Base-by-base conservation (phyloP, 805 yeast genomes). In the Myxozyma neotropica region DNA sequence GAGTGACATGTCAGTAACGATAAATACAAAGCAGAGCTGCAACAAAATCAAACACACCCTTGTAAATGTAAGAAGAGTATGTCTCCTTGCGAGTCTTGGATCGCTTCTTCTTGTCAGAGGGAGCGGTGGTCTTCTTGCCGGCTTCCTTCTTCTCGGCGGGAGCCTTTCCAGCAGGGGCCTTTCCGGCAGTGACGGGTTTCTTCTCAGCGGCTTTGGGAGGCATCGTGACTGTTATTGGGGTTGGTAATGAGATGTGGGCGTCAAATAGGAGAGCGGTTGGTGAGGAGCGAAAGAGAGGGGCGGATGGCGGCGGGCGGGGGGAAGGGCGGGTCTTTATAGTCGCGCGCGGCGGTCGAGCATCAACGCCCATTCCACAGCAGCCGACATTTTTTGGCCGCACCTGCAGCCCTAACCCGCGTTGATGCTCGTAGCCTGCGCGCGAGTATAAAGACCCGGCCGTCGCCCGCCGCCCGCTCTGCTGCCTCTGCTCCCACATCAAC, bases 11-110 rank as follows among this genome's bases (percentile, higher is more conserved):
- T 15, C n/a, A 35, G 23, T 17, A 27, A 15, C 4, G 24, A 29
- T 15, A 8, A 29, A 24, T 33, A 38, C 19, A 38, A n/a, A 35
- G 3, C 38, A 35, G 2, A 38, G 17, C 43, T 2, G 10, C 43
- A 43, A 27, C 17, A 39, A 21, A 12, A 46, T 17, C 2, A 49
- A 17, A 53, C 66, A 53, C 39, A 63, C 67, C 68, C 81, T 93
- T 93, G 94, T 92, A 93, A 77, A 93, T 93, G 82, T 93, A 93
- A 66, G 97, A 91, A 68, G 96, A 90, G 84, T 91, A 93, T 68
- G 97, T 90, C 82, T 93, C 97, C 88, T 90, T 91, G 86, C 97
- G 90, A 72, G 92, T 80, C 87, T 91, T 92, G 70, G 89, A 75
- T 83, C 96, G 90, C 88, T 88, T 92, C 85, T 90, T 91, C 76